A percentile compares a stretch with the other conserved stretches of the same genome.
Conservation (phyloP, 176 grass and related monocot genomes). For the Hsuehochloa calcarea region DNA sequence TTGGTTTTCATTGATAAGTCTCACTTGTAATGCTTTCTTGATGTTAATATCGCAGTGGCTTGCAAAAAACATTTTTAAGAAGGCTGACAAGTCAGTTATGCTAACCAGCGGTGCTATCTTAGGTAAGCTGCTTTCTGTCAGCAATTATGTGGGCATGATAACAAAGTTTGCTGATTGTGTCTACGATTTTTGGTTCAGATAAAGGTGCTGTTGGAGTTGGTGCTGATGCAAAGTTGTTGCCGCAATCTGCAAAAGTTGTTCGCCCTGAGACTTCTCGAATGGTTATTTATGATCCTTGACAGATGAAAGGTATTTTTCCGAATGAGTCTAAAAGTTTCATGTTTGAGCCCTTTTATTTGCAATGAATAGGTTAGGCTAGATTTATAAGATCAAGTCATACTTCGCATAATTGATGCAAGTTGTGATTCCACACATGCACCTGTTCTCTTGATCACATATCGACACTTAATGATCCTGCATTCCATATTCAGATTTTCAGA, state of each 20-base stretch:
- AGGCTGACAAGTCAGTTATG: constrained; percentile 48
- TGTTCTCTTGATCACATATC: not conserved
- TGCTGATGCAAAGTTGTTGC: constrained; percentile 38
- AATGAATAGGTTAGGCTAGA: not conserved
- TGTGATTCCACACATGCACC: not conserved
- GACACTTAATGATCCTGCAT: not conserved
- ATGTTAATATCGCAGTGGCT: constrained; percentile 62
- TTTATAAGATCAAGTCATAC: not conserved
- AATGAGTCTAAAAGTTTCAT: not conserved
- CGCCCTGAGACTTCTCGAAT: constrained; percentile 87
- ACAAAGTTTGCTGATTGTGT: constrained; percentile 24
- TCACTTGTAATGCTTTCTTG: constrained; percentile 20
- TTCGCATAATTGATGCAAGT: not conserved
- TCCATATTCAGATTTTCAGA: not conserved
- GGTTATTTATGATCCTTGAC: constrained; percentile 92
- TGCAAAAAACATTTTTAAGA: constrained; percentile 70
- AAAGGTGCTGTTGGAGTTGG: constrained; percentile 41
- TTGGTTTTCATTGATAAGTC: constrained; percentile 7
- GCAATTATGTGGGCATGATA: constrained; percentile 7
- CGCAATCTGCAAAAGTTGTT: constrained; percentile 57
- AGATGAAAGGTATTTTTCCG: constrained; percentile 68
- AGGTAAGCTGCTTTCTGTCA: constrained; percentile 43
- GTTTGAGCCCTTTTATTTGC: not conserved
- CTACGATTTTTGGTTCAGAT: constrained; percentile 34
- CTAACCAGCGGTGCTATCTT: constrained; percentile 36